phyloP scores from a whole-genome alignment of 345 rosid species.

The Moricandia arvensis region DNA sequence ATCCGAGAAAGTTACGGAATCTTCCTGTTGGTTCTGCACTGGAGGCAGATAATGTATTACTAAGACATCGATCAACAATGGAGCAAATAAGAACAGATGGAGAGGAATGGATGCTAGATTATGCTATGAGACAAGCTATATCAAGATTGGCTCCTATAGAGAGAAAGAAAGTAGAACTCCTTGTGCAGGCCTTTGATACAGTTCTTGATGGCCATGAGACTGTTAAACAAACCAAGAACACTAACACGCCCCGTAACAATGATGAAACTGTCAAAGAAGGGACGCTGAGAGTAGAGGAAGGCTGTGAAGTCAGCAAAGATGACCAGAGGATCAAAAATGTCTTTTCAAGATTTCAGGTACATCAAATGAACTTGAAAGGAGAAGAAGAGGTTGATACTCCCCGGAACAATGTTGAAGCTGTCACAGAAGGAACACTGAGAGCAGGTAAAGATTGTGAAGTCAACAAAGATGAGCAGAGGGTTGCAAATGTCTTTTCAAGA shows the following conservation, averaged over 20 bases:
- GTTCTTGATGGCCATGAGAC: slow-evolving; percentile 42
- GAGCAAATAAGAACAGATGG: slow-evolving; percentile 61
- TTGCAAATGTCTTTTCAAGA: slow-evolving; percentile 22
- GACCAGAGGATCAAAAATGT: slow-evolving; percentile 21
- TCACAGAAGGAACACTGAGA: background rate
- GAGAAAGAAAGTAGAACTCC: slow-evolving; percentile 73
- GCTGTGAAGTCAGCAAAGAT: slow-evolving; percentile 7
- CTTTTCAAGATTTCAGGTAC: slow-evolving; percentile 29
- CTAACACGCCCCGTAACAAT: background rate
- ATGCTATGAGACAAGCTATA: slow-evolving; percentile 72
- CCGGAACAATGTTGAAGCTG: background rate
- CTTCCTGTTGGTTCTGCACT: slow-evolving; percentile 39
- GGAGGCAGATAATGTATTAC: slow-evolving; percentile 55
- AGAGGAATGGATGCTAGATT: slow-evolving; percentile 91
- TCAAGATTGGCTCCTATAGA: slow-evolving; percentile 71
- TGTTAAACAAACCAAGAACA: slow-evolving; percentile 14
- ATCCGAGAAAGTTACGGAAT: slow-evolving; percentile 42
- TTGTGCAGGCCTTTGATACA: slow-evolving; percentile 88
- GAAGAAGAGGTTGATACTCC: slow-evolving; percentile 16
- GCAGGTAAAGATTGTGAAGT: background rate
- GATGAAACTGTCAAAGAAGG: slow-evolving; percentile 1
- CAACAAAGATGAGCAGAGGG: slow-evolving; percentile 11
- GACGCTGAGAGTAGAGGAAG: slow-evolving; percentile 5
- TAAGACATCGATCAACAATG: slow-evolving; percentile 51
- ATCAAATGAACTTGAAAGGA: background rate